These are phyloP conservation scores for Ophiocordyceps camponoti-leonardi DNA, from an alignment of 2,329 filamentous ascomycete species.

Conservation along the genomic window DNA sequence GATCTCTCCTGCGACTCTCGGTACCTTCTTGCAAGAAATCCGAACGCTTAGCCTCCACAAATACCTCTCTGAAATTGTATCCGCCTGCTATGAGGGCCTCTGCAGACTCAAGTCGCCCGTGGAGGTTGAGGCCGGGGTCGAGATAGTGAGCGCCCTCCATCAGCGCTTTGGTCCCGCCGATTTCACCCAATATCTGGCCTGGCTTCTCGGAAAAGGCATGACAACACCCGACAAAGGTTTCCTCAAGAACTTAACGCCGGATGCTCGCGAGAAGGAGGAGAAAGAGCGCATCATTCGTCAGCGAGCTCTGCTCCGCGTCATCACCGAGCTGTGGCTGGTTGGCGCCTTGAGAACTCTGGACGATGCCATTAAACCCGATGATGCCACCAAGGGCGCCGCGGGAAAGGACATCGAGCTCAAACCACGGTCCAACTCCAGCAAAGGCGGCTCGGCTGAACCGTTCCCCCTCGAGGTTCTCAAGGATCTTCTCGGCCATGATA, in stretches of 20 bases:
- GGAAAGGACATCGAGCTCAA: slow-evolving; percentile 46
- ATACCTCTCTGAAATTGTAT: slow-evolving; percentile 92
- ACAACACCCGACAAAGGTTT: slow-evolving; percentile 74
- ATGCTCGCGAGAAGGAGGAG: slow-evolving; percentile 85
- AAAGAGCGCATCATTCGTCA: slow-evolving; percentile 83
- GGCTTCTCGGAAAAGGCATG: slow-evolving; percentile 81
- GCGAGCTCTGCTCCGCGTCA: slow-evolving; percentile 69
- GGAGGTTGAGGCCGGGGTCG: slow-evolving; percentile 83
- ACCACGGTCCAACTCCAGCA: slow-evolving; percentile 32
- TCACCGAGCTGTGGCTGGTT: slow-evolving; percentile 92
- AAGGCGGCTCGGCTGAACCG: slow-evolving; percentile 58
- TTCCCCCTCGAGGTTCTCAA: slow-evolving; percentile 97
- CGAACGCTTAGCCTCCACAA: slow-evolving; percentile 83
- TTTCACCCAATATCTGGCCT: slow-evolving; percentile 82
- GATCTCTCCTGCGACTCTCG: slow-evolving; percentile 60
- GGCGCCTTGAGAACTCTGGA: slow-evolving; percentile 70
- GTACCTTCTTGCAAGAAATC: slow-evolving; percentile 80
- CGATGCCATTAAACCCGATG: slow-evolving; percentile 44
- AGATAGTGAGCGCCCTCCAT: slow-evolving; percentile 88
- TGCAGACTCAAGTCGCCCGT: slow-evolving; percentile 80
- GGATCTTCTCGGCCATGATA: slow-evolving; percentile 83
- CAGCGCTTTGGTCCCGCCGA: slow-evolving; percentile 83
- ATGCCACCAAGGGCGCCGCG: slow-evolving; percentile 41
- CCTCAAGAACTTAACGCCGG: slow-evolving; percentile 61
- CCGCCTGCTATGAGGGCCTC: slow-evolving; percentile 85